A percentile compares a stretch with the other conserved stretches of the same genome.
These are phyloP conservation scores for Vaccinium corymbosum DNA, from an alignment of 148 eudicot genomes.

Conservation along the genomic window DNA sequence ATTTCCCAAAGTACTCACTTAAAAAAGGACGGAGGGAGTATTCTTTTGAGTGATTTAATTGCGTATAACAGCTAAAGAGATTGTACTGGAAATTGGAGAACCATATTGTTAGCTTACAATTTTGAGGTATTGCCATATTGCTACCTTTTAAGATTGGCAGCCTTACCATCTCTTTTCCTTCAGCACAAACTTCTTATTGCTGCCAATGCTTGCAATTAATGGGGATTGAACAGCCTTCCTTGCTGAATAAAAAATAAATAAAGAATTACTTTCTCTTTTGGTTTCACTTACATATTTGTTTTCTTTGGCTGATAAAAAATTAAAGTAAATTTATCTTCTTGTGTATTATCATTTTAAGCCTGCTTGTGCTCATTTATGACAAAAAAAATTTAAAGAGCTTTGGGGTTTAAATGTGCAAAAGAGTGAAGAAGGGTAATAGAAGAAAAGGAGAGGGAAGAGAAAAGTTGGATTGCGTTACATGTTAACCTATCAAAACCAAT, in stretches of 20 bases:
- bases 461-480: background rate
- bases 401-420: slow-evolving; percentile 1
- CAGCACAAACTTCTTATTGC: background rate
- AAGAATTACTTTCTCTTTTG: background rate
- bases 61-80: background rate
- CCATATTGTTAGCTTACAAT: background rate
- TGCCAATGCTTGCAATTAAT: background rate
- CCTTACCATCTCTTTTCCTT: background rate
- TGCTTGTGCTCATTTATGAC: background rate
- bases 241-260: too few species aligned
- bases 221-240: background rate
- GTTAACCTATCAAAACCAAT: background rate
- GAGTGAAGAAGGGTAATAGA: background rate
- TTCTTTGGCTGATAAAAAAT: background rate
- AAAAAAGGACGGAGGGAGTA: too few species aligned
- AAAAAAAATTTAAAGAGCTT: background rate
- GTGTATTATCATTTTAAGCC: background rate
- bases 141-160: slow-evolving; percentile 1
- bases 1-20: too few species aligned
- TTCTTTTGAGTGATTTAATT: background rate
- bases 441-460: background rate
- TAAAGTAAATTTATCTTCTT: background rate
- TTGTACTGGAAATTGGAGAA: background rate
- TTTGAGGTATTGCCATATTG: background rate
- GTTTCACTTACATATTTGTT: background rate